Conservation (phyloP, 306 rosid genomes). For the Chamaecrista fasciculata region DNA sequence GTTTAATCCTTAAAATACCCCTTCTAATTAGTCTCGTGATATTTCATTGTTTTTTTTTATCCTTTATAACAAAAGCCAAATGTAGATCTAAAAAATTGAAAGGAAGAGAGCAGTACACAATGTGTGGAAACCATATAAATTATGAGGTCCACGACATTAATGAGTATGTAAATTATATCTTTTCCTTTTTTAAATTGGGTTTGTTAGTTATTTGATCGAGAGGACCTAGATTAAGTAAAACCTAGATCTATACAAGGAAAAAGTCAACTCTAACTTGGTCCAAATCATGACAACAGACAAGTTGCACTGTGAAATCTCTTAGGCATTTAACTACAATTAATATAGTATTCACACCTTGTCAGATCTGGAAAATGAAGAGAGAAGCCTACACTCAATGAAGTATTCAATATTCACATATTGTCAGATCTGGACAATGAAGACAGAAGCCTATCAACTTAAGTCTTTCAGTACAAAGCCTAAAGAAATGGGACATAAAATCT, state of each 20-base stretch:
- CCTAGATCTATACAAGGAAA: not conserved
- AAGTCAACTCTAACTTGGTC: not conserved
- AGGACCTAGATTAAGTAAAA: no score
- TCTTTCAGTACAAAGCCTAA: not conserved
- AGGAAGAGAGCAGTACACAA: no score
- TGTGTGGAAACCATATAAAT: no score
- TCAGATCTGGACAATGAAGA: not conserved
- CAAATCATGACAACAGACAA: not conserved
- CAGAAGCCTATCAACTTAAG: no score
- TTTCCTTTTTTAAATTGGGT: no score
- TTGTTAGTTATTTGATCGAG: no score
- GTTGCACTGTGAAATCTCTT: not conserved
- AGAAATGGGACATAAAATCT: not conserved
- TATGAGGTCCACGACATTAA: no score
- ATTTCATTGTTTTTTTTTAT: not conserved
- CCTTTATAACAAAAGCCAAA: no score
- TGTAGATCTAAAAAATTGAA: no score
- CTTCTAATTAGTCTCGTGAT: not conserved
- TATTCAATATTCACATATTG: not conserved
- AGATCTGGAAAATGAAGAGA: not conserved
- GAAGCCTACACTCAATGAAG: not conserved
- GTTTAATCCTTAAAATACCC: no score
- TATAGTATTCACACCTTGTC: not conserved
- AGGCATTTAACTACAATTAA: not conserved
- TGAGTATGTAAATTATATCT: no score